Evolutionary conservation across 164 flowering plant genomes (phyloP).

Genomic region (Paratinospora sagittata): DNA sequence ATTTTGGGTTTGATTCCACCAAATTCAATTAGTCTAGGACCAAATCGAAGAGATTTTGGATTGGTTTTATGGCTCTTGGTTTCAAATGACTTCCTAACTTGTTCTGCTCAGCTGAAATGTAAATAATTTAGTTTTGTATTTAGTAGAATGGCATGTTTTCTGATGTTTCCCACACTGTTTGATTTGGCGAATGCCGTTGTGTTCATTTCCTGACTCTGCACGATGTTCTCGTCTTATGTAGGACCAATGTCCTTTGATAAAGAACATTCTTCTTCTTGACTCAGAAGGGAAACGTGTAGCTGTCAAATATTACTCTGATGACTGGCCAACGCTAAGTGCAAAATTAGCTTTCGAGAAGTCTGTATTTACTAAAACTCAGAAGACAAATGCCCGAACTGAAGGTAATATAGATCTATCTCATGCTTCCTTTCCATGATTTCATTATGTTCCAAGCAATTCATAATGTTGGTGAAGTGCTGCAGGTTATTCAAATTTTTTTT

Average conservation of each 20-base stretch:
- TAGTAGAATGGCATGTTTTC: background rate
- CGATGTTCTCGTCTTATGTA: slow-evolving; percentile 12
- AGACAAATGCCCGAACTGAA: slow-evolving; percentile 49
- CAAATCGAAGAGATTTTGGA: background rate
- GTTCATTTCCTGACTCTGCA: background rate
- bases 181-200: background rate
- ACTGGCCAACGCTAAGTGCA: slow-evolving; percentile 46
- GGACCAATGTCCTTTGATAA: slow-evolving; percentile 45
- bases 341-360: slow-evolving; percentile 49
- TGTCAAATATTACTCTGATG: slow-evolving; percentile 51
- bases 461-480: background rate
- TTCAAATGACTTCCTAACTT: background rate
- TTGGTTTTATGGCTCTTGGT: background rate
- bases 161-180: background rate
- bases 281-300: slow-evolving; percentile 66
- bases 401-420: slow-evolving; percentile 20
- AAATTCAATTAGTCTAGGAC: background rate
- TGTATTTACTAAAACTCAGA: slow-evolving; percentile 46
- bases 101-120: background rate
- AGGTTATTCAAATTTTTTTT: background rate
- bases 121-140: background rate
- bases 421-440: background rate
- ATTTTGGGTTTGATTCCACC: background rate
- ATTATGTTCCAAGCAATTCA: background rate
- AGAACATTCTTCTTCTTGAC: slow-evolving; percentile 60